Percentiles rank a stretch among this genome's conserved stretches.
phyloP scores from a whole-genome alignment of 2,329 filamentous ascomycete genomes.

The Zymoseptoria brevis region DNA sequence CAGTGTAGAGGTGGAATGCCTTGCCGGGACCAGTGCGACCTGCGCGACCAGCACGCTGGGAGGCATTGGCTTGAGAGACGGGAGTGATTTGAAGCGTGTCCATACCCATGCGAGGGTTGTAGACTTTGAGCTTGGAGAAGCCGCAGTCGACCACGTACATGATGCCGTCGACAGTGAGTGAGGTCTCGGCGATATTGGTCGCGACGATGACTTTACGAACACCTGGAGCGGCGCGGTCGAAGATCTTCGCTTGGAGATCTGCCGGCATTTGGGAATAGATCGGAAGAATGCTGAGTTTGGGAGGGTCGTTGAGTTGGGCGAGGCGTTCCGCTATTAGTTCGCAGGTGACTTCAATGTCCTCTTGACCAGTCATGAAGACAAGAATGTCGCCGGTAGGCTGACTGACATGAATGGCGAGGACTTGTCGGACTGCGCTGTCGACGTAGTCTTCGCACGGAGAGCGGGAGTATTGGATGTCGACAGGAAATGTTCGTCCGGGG shows the following conservation, averaged over 20 bases:
- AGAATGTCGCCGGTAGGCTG: conserved; percentile 89
- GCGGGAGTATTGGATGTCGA: conserved; percentile 91
- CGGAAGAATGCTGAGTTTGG: conserved; percentile 86
- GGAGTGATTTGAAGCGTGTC: conserved; percentile 96
- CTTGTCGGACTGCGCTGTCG: conserved; percentile 91
- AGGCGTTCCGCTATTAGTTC: conserved; percentile 84
- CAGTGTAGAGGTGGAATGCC: conserved; percentile 87
- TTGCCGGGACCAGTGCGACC: conserved; percentile 93
- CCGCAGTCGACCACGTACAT: conserved; percentile 98
- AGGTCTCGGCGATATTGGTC: conserved; percentile 97
- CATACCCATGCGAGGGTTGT: conserved; percentile 99
- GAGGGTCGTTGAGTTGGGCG: conserved; percentile 83
- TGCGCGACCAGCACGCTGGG: conserved; percentile 85
- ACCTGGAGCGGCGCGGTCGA: conserved; percentile 80
- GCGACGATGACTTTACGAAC: conserved; percentile 97
- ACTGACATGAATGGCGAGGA: conserved; percentile 90
- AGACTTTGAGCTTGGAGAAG: conserved; percentile 96
- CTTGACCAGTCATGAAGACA: conserved; percentile 98
- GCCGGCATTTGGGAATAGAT: conserved; percentile 99
- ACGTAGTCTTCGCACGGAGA: conserved; percentile 97
- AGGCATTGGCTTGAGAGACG: conserved; percentile 92
- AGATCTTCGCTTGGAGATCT: conserved; percentile 95
- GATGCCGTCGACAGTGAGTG: conserved; percentile 94
- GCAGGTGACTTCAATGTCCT: conserved; percentile 96
- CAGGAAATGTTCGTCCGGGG: conserved; percentile 89